Conservation (phyloP, 257 asterid species). For the Lavandula angustifolia region DNA sequence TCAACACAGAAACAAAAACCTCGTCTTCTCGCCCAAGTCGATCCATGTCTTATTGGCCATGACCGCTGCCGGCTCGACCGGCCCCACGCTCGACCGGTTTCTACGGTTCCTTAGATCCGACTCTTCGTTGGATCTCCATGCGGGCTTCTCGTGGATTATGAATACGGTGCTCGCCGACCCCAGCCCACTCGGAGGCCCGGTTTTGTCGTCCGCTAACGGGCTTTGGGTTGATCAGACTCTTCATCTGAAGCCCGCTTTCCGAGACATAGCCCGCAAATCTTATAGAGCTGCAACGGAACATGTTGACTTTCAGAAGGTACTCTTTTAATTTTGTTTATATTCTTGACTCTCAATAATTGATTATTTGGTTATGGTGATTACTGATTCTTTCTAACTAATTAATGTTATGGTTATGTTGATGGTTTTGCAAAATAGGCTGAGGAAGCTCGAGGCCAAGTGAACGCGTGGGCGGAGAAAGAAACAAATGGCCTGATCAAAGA, state of each 20-base stretch:
- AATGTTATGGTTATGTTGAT: too few species aligned
- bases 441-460: constrained; percentile 38
- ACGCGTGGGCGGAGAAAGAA: constrained; percentile 49
- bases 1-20: background rate
- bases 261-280: constrained; percentile 33
- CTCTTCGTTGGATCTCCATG: constrained; percentile 30
- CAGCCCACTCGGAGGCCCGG: constrained; percentile 51
- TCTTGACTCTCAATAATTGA: too few species aligned
- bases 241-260: constrained; percentile 40
- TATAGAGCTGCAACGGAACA: constrained; percentile 44
- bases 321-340: background rate
- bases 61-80: constrained; percentile 48
- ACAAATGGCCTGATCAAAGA: constrained; percentile 41
- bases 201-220: constrained; percentile 50
- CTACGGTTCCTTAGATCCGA: too few species aligned
- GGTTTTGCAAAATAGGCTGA: constrained; percentile 31
- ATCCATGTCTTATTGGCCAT: constrained; percentile 43
- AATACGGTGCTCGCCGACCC: constrained; percentile 47
- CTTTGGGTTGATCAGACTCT: constrained; percentile 52
- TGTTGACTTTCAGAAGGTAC: constrained; percentile 54
- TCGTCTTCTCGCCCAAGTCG: constrained; percentile 50
- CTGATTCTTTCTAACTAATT: too few species aligned
- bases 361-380: too few species aligned
- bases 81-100: constrained; percentile 43
- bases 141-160: constrained; percentile 46